A percentile compares a stretch with the other conserved stretches of the same genome.
Conservation (phyloP, 805 yeast species). For the Teunomyces stri region DNA sequence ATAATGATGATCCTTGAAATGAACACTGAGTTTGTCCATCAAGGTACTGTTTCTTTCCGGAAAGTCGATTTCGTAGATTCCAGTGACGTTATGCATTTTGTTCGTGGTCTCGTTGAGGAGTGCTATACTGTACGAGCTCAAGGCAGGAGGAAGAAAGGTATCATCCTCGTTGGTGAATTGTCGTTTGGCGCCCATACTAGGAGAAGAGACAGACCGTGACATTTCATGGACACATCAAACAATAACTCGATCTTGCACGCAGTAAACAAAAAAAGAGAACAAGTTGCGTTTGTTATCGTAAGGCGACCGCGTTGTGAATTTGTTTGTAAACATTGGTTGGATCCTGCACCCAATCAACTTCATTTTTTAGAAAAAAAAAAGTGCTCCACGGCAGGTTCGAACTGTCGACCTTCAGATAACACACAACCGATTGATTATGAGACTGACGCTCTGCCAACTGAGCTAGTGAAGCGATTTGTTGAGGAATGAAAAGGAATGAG, state of each 20-base stretch:
- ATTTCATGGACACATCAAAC: background rate
- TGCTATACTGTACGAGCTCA: conserved; percentile 58
- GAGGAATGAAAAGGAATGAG: background rate
- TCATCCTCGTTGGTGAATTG: conserved; percentile 38
- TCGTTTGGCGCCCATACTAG: conserved; percentile 7
- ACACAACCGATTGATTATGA: conserved; percentile 15
- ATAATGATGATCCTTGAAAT: conserved; percentile 20
- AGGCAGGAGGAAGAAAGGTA: conserved; percentile 56
- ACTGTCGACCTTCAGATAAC: conserved; percentile 39
- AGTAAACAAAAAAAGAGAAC: background rate
- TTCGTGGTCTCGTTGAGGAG: conserved; percentile 37
- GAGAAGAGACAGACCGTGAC: background rate
- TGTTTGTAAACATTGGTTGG: conserved; percentile 5
- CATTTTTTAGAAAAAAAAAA: conserved; percentile 5
- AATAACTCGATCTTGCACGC: background rate
- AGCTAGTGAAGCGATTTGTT: conserved; percentile 17
- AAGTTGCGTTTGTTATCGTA: background rate
- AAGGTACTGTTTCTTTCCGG: conserved; percentile 22
- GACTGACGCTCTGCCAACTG: conserved; percentile 22
- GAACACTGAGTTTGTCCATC: conserved; percentile 32
- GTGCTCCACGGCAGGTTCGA: conserved; percentile 41
- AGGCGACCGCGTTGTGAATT: conserved; percentile 6
- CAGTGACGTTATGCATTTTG: conserved; percentile 18
- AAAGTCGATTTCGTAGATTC: conserved; percentile 32
- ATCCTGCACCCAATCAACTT: conserved; percentile 3